A percentile compares a stretch with the other conserved stretches of the same genome.
Conservation (phyloP, 768 basidiomycete species). For the Thelephora ganbajun region DNA sequence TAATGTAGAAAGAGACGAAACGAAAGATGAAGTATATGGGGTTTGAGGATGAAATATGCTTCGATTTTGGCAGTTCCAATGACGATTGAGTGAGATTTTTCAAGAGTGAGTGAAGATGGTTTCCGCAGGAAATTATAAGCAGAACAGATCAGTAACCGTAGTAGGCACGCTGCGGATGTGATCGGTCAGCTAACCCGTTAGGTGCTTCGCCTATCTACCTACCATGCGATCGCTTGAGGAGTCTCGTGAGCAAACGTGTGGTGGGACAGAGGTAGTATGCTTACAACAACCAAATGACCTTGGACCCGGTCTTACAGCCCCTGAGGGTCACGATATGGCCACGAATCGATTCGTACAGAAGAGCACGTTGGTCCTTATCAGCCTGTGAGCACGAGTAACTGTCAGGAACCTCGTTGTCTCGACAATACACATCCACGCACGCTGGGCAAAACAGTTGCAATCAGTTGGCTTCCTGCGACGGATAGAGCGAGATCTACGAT, state of each 20-base stretch:
- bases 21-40: no score
- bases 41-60: no score
- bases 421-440: slow-evolving; percentile 23
- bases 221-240: slow-evolving; percentile 44
- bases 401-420: neutral
- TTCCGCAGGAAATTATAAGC: no score
- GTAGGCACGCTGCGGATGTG: slow-evolving; percentile 37
- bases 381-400: slow-evolving; percentile 30
- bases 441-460: slow-evolving; percentile 67
- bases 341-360: slow-evolving; percentile 74
- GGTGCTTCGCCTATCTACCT: neutral
- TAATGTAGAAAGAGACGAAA: no score
- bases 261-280: slow-evolving; percentile 8
- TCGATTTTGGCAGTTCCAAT: no score
- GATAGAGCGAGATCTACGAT: slow-evolving; percentile 79
- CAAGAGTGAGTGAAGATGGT: no score
- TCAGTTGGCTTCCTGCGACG: slow-evolving; percentile 73
- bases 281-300: slow-evolving; percentile 82
- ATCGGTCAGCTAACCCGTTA: slow-evolving; percentile 6
- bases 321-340: slow-evolving; percentile 84
- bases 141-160: slow-evolving; percentile 34
- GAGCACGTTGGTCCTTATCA: slow-evolving; percentile 73
- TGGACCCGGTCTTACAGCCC: slow-evolving; percentile 83
- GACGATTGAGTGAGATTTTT: no score
- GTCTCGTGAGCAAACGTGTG: slow-evolving; percentile 18